Conservation (phyloP, 1,284 basidiomycete genomes). For the Fistulina hepatica region DNA sequence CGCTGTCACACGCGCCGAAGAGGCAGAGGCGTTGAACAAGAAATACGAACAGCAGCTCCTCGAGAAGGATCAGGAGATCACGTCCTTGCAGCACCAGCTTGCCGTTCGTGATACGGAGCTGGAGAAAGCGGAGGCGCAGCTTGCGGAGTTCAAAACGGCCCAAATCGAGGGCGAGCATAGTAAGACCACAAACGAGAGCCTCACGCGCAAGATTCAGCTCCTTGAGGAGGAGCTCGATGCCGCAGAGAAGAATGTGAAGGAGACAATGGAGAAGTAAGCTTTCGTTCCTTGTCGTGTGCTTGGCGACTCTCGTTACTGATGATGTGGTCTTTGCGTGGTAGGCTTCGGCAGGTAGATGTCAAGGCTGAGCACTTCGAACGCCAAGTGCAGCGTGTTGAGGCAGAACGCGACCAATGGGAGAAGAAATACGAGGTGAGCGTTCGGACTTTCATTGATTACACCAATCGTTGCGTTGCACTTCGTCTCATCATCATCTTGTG, state of each 20-base stretch:
- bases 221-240: constrained; percentile 94
- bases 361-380: constrained; percentile 99
- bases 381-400: constrained; percentile 78
- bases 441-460: constrained; percentile 8
- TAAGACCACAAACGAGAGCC: constrained; percentile 66
- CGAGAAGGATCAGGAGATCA: constrained; percentile 82
- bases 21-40: constrained; percentile 82
- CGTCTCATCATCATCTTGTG: constrained; percentile 4
- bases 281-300: constrained; percentile 11
- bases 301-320: constrained; percentile 11
- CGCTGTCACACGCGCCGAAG: constrained; percentile 71
- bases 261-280: constrained; percentile 92
- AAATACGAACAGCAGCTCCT: constrained; percentile 71
- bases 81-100: constrained; percentile 75
- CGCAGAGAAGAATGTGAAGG: constrained; percentile 95
- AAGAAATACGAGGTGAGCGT: constrained; percentile 82
- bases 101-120: constrained; percentile 60
- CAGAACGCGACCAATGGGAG: constrained; percentile 92
- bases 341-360: constrained; percentile 94
- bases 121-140: constrained; percentile 67
- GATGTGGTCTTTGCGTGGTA: constrained; percentile 25
- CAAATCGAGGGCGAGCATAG: constrained; percentile 67
- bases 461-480: too few relatives aligned
- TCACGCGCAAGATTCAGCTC: constrained; percentile 80
- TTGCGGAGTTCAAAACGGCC: constrained; percentile 61